Conservation (phyloP, 176 grass and related monocot genomes). For the Oropetium thomaeum region DNA sequence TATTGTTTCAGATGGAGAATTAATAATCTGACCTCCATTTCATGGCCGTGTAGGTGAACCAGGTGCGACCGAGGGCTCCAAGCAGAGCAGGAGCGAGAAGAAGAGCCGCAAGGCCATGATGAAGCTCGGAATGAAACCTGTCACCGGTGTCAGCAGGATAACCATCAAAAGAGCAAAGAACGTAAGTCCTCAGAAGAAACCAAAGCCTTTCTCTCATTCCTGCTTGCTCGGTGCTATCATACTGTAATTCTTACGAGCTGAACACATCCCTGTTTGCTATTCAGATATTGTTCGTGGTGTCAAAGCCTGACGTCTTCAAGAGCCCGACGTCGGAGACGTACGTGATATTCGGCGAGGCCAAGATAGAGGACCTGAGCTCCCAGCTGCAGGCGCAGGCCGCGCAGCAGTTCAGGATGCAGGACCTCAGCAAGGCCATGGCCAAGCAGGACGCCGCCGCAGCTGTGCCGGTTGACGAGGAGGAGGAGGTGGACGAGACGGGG, state of each 20-base stretch:
- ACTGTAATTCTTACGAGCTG: no score
- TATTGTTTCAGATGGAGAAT: not conserved
- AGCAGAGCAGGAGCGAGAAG: conserved; percentile 86
- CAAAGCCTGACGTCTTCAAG: conserved; percentile 91
- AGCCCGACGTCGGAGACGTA: conserved; percentile 89
- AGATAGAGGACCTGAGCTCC: conserved; percentile 87
- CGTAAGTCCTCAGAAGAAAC: conserved; percentile 26
- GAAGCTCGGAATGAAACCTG: conserved; percentile 91
- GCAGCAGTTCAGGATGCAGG: conserved; percentile 91
- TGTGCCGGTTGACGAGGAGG: conserved; percentile 63
- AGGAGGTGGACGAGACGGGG: conserved; percentile 70
- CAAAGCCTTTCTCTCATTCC: no score
- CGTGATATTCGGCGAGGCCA: conserved; percentile 89
- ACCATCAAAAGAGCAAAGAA: conserved; percentile 85
- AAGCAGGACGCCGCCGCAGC: conserved; percentile 46
- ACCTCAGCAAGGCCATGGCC: conserved; percentile 78
- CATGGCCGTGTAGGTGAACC: conserved; percentile 38
- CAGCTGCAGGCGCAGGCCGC: conserved; percentile 88
- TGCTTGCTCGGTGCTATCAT: no score
- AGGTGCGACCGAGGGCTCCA: conserved; percentile 50
- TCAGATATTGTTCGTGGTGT: conserved; percentile 86
- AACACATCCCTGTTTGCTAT: not conserved
- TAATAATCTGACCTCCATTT: not conserved
- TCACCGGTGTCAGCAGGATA: conserved; percentile 76
- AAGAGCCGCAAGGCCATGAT: conserved; percentile 97